Conservation (phyloP, 2,329 filamentous ascomycete species). For the Exophiala sideris region DNA sequence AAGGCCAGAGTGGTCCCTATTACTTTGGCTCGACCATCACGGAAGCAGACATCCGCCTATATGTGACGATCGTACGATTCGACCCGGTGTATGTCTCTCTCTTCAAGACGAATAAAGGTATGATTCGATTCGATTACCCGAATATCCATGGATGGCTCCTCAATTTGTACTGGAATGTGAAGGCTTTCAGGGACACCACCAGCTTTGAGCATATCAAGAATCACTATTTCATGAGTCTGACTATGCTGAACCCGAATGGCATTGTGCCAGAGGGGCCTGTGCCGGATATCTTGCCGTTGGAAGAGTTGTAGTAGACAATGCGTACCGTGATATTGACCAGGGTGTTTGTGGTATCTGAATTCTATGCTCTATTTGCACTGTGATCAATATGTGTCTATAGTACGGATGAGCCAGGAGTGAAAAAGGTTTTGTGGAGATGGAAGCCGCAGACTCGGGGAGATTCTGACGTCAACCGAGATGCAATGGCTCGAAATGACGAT, state of each 20-base stretch:
- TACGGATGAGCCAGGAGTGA: too few species aligned
- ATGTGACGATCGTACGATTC: constrained; percentile 64
- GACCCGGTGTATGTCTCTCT: constrained; percentile 73
- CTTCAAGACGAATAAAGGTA: constrained; percentile 68
- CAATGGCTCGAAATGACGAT: too few species aligned
- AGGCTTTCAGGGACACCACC: constrained; percentile 43
- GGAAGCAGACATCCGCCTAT: constrained; percentile 72
- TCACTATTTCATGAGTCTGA: constrained; percentile 18
- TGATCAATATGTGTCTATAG: too few species aligned
- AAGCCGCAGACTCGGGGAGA: too few species aligned
- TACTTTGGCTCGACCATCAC: constrained; percentile 70
- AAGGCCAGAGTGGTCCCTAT: constrained; percentile 53
- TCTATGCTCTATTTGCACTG: too few species aligned
- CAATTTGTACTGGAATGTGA: constrained; percentile 43
- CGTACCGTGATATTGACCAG: not conserved
- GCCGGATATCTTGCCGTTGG: constrained; percentile 17
- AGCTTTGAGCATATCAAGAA: constrained; percentile 34
- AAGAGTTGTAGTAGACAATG: constrained; percentile 4
- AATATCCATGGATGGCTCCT: constrained; percentile 45
- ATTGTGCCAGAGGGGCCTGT: constrained; percentile 20
- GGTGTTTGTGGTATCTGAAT: too few species aligned
- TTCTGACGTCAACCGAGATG: too few species aligned
- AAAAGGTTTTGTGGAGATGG: too few species aligned
- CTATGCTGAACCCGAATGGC: constrained; percentile 10
- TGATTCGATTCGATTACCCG: constrained; percentile 59